Conservation (phyloP, 345 rosid species). For the Acer yangbiense region DNA sequence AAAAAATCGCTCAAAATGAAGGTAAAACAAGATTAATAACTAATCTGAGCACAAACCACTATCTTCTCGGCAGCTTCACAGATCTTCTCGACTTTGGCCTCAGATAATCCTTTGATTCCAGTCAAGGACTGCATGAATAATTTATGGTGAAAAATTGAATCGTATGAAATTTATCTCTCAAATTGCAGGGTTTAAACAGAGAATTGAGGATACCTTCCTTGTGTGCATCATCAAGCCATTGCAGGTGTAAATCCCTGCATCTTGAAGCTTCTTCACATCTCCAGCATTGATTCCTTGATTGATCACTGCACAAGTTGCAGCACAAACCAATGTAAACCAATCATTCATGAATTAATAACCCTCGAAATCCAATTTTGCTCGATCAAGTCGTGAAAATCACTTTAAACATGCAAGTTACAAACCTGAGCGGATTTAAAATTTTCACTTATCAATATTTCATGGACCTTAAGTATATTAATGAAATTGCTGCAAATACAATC, state of each 20-base stretch:
- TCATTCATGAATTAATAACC: neutral
- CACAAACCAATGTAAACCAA: neutral
- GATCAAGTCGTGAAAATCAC: neutral
- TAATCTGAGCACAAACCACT: conserved; percentile 60
- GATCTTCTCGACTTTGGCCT: conserved; percentile 95
- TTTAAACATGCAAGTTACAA: neutral
- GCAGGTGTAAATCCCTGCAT: conserved; percentile 95
- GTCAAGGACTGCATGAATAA: conserved; percentile 59
- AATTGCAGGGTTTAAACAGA: neutral
- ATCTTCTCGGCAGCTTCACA: conserved; percentile 97
- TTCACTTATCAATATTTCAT: neutral
- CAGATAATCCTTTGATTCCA: conserved; percentile 94
- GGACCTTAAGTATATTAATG: neutral
- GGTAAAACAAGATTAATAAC: neutral
- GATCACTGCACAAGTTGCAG: conserved; percentile 47
- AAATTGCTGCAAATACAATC: neutral
- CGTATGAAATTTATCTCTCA: neutral
- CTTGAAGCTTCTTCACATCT: conserved; percentile 89
- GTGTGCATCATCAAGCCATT: conserved; percentile 99
- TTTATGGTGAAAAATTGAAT: conserved; percentile 10
- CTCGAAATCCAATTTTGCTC: neutral
- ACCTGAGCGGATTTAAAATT: neutral
- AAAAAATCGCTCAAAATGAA: neutral
- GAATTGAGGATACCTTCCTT: conserved; percentile 55
- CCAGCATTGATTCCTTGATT: conserved; percentile 91